Base-by-base conservation (phyloP, 495 filamentous ascomycete genomes). In the Neurospora discreta region DNA sequence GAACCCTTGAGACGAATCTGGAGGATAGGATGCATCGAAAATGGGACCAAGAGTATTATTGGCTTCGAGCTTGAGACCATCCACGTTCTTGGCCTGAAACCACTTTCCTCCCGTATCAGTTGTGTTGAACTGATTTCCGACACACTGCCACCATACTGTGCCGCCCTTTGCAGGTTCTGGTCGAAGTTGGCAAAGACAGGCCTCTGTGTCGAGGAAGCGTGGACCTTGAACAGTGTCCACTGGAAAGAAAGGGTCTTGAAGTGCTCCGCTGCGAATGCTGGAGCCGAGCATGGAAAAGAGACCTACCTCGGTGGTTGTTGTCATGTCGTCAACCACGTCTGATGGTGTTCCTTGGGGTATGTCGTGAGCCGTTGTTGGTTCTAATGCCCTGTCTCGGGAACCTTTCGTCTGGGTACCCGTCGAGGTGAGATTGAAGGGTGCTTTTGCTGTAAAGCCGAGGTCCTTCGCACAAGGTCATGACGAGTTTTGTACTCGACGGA, bases 161-260 rank as follows among this genome's bases (percentile, higher is more conserved):
- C 42, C 58, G 15, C 60, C 23, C 18, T 65, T 52, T 39, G 36
- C 68, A 10, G 68, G 74, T n/a, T 44, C 58, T 20, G 41, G 70
- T 26, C 73, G 77, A 39, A 83, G 73, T 70, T 80, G 77, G 43
- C 82, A 84, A 20, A 78, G 74, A 69, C 82, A 84, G 39, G 76
- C 78, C 39, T 75, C 76, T 1, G 78, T 81, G 68, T 84, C 82
- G 36, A 83, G 73, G 71, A 84, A 84, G 46, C 72, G 70, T 69
- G 81, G 82, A 4, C 82, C 80, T 2, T 44, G 30, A 0, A 73
- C 39, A 3, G 30, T 1, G 2, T 78, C 74, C 70, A 73, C 72
- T 13, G 80, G 79, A 20, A 79, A 71, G 72, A 78, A 81, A 3
- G 80, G 80, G 65, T 80, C 76, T 69, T 81, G 80, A 38, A 52